Base-by-base conservation (phyloP, 345 rosid genomes). In the Boechera retrofracta region DNA sequence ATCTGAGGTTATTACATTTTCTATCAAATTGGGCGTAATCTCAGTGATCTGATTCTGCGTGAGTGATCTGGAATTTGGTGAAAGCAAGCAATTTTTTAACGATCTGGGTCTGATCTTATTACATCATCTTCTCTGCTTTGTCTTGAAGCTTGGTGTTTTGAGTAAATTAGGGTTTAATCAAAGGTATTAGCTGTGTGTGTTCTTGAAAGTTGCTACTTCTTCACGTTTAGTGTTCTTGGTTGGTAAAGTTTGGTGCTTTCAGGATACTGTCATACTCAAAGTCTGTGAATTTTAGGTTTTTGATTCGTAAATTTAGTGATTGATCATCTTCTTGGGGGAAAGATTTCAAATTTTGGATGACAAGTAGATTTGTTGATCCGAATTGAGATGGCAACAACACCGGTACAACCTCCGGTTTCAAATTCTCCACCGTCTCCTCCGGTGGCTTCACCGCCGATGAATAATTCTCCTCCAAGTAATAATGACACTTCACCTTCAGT, bases 321-420 rank as follows among this genome's bases (percentile, higher is more conserved):
- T 56, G 51, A 18, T 42, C 32, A 64, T 45, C 57, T 74, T 57
- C 72, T 75, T 58, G 59, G 1, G 15, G 18, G 26, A 31, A 15
- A 29, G 24, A 29, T 74, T 51, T 21, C 3, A 4, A 16, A 1
- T 10, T 74, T 62, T 65, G 49, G 35, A 75, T 75, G 78, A 57
- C 41, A 33, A 74, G 3, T 66, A 4, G 24, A 53, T 52, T 21
- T n/a, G 12, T 11, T 76, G 29, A 42, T 67, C 39, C 55, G 44
- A 67, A 48, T 73, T 48, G 31, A 67, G 81, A 94, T 94, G 98
- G 88, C 98, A 42, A 69, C 98, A 52, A 52, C 89, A 16, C 67
- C 84, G 44, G 82, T 87, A 39, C 89, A 88, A 13, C 62, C 96
- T 53, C 91, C 96, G 39, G 58, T 69, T 74, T 57, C 68, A 2